Conservation (phyloP, 495 filamentous ascomycete species). For the Penicillium turbatum region DNA sequence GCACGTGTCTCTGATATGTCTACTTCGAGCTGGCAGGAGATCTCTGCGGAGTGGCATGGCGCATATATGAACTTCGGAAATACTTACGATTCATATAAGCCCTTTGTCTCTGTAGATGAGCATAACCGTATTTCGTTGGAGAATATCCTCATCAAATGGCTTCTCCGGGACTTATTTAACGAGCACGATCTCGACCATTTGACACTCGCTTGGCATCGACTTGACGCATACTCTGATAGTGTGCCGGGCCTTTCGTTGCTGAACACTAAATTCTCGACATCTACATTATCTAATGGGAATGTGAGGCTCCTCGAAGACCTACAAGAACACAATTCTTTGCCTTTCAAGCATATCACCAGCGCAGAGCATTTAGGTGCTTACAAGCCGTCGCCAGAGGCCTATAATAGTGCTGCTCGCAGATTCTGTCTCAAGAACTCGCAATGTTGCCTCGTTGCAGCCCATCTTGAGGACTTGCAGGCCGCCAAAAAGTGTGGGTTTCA, state of each 20-base stretch:
- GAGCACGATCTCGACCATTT: constrained; percentile 15
- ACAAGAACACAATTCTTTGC: constrained; percentile 45
- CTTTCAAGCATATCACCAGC: constrained; percentile 54
- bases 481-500: constrained; percentile 56
- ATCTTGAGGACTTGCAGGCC: constrained; percentile 58
- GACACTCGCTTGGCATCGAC: constrained; percentile 20
- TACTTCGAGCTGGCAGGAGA: constrained; percentile 10
- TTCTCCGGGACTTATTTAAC: constrained; percentile 12
- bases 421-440: constrained; percentile 51
- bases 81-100: constrained; percentile 16
- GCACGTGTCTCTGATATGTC: constrained; percentile 11
- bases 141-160: constrained; percentile 7
- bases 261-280: constrained; percentile 45
- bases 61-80: constrained; percentile 21
- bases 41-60: constrained; percentile 16
- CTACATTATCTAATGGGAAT: constrained; percentile 69
- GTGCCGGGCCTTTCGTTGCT: constrained; percentile 33
- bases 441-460: constrained; percentile 68
- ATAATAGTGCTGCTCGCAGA: constrained; percentile 53
- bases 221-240: constrained; percentile 17
- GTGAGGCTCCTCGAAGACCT: constrained; percentile 58
- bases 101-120: constrained; percentile 22
- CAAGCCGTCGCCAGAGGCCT: constrained; percentile 61
- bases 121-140: constrained; percentile 17
- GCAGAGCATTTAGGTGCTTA: constrained; percentile 63